A percentile compares a stretch with the other conserved stretches of the same genome.
phyloP scores from a whole-genome alignment of 129 eudicot species.

The Helichrysum umbraculigerum region DNA sequence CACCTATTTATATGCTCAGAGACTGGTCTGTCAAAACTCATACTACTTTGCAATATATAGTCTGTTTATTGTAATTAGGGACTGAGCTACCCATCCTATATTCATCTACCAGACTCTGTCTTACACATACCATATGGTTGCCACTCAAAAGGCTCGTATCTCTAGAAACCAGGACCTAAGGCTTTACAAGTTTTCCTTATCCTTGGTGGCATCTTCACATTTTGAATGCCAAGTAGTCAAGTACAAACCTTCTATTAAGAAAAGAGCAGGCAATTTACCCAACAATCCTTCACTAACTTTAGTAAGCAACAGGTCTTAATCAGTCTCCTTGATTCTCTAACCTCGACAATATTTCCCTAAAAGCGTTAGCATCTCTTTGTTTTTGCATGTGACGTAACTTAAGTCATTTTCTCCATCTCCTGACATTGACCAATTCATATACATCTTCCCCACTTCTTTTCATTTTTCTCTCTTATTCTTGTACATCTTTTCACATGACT shows the following conservation, averaged over 20 bases:
- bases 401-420: background rate
- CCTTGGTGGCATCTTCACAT: background rate
- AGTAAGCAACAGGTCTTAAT: background rate
- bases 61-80: background rate
- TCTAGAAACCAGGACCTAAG: no score
- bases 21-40: background rate
- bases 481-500: background rate
- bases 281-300: background rate
- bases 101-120: no score
- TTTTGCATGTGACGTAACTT: background rate
- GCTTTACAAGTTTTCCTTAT: background rate
- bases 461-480: background rate
- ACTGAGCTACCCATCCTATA: no score
- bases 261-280: background rate
- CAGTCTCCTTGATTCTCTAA: background rate
- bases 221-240: background rate
- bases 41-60: background rate
- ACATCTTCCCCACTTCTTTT: slow-evolving; percentile 4
- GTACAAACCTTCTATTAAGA: background rate
- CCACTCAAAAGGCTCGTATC: no score
- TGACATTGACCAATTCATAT: background rate
- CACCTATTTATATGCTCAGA: background rate
- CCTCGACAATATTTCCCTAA: background rate
- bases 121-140: no score
- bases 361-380: background rate